These are phyloP conservation scores for Candida sp. DNA, from an alignment of 1,139 yeast genomes.

Conservation along the genomic window DNA sequence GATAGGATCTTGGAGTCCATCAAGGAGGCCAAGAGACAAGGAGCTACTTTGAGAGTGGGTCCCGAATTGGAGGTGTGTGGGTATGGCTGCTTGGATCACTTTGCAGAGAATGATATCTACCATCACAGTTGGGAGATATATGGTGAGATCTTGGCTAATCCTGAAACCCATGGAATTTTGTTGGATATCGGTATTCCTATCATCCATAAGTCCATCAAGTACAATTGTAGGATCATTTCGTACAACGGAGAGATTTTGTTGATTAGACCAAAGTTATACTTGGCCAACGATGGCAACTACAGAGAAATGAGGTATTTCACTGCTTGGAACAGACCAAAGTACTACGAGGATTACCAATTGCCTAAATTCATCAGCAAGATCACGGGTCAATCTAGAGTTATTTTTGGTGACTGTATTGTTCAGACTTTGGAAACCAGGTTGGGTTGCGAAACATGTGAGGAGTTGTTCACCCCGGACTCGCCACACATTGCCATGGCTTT, in stretches of 20 bases:
- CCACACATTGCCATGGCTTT: constrained; percentile 93
- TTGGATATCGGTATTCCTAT: constrained; percentile 97
- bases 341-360: constrained; percentile 70
- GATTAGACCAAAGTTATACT: constrained; percentile 89
- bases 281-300: constrained; percentile 98
- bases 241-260: constrained; percentile 78
- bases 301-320: constrained; percentile 97
- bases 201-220: constrained; percentile 83
- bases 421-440: constrained; percentile 84
- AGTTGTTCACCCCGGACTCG: constrained; percentile 92
- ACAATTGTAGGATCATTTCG: constrained; percentile 88
- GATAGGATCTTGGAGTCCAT: constrained; percentile 89
- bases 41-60: constrained; percentile 90
- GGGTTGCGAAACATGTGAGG: constrained; percentile 98
- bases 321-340: constrained; percentile 86
- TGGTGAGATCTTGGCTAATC: constrained; percentile 68
- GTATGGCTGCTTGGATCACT: constrained; percentile 96
- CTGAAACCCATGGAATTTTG: constrained; percentile 73
- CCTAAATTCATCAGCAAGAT: constrained; percentile 69
- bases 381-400: constrained; percentile 68
- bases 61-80: constrained; percentile 97
- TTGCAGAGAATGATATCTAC: constrained; percentile 86
- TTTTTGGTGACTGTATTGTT: constrained; percentile 90
- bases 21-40: constrained; percentile 68
- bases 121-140: constrained; percentile 96